Base-by-base conservation (phyloP, 2,329 filamentous ascomycete species). In the Talaromyces sp. region DNA sequence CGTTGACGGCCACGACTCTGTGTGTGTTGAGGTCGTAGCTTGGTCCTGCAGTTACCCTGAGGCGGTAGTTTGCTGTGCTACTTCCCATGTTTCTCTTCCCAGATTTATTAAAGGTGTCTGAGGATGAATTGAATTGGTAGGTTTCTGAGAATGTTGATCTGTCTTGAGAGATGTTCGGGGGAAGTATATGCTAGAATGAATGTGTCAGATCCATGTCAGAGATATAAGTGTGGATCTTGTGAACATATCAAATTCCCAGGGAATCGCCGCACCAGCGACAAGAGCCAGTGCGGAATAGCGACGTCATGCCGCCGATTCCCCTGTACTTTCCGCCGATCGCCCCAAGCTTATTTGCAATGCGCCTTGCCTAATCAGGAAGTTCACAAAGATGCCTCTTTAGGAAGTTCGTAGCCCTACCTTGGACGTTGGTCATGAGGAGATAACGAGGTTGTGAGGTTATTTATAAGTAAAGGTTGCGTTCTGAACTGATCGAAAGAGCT, bases 11-110 rank as follows among this genome's bases (percentile, higher is more conserved):
- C 10, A 97, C 88, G 33, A 87, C 81, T 67, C 88, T 79, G 72
- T 97, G 93, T n/a, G 85, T 85, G n/a, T 83, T 78, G 39, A 83
- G 78, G 74, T 95, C 87, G 79, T 97, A 96, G 68, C 82, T 82
- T 1, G 90, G 84, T 2, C 94, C 94, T 1, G 92, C 92, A 0
- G 92, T 96, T 63, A 97, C 89, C 69, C 86, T 87, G 67, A 98
- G 84, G 60, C 91, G 85, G 77, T 95, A 97, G 45, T 72, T 69
- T 41, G 45, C 31, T 56, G 49, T 19, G 9, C 15, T n/a, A n/a
- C 2, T 49, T 25, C 59, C 59, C 43, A 52, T 49, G 11, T 17
- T 37, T 39, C 33, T 39, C n/a, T 56, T 37, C n/a, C n/a, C 15
- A 3, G 8, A 31, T 31, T 31, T 7, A 7, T 31, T 31, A 31